Conservation (phyloP, 1,284 basidiomycete genomes). For the Rhodotorula sp. region DNA sequence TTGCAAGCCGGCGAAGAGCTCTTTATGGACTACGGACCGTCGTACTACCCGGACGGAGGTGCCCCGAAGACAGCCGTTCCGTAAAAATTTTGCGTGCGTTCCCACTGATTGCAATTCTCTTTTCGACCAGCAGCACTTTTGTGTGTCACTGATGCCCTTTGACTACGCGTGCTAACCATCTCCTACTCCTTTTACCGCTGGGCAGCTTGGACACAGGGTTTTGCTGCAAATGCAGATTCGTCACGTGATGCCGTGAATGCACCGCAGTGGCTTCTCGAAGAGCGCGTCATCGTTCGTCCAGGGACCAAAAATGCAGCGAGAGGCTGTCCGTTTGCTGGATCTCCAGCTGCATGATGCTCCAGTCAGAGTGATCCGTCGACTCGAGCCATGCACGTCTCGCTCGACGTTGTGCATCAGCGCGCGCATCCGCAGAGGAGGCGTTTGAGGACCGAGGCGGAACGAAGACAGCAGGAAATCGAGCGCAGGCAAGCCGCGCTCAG, state of each 20-base stretch:
- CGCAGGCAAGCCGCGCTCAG: neutral
- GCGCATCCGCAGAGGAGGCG: neutral
- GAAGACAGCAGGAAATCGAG: neutral
- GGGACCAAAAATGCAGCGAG: neutral
- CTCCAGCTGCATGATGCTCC: neutral
- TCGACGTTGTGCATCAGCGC: neutral
- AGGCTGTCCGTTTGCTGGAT: no score
- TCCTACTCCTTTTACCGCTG: no score
- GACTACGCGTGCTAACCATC: no score
- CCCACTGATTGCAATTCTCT: no score
- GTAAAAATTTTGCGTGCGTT: neutral
- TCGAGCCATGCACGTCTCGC: conserved; percentile 12
- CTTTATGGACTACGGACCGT: conserved; percentile 12
- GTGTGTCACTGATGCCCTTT: neutral
- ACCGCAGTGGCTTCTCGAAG: no score
- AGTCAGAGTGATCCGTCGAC: neutral
- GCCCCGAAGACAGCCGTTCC: neutral
- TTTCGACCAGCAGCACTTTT: neutral
- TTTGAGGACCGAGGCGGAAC: conserved; percentile 6
- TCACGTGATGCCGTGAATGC: no score
- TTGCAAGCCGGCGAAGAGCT: conserved; percentile 14
- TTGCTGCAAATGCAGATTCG: no score
- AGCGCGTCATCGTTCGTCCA: no score
- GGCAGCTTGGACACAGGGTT: no score
- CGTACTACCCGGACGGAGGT: neutral